A percentile compares a stretch with the other conserved stretches of the same genome.
These are phyloP conservation scores for Phaeosphaeriaceae sp. DNA, from an alignment of 2,329 filamentous ascomycete genomes.

Conservation along the genomic window DNA sequence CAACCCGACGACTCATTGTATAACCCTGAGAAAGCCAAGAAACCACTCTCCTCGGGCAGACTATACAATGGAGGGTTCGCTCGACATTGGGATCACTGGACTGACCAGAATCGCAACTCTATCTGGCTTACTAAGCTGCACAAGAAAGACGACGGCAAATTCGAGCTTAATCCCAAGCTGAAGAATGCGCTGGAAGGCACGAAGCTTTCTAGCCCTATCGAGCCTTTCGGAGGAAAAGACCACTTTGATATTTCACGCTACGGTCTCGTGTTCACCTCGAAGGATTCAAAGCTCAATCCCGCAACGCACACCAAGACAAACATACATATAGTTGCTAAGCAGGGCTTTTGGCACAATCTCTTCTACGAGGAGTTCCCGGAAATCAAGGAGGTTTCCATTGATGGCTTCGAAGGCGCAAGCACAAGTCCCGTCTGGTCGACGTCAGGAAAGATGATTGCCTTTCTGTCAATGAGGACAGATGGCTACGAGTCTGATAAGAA, in stretches of 20 bases:
- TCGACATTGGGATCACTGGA: constrained; percentile 83
- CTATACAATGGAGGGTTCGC: constrained; percentile 79
- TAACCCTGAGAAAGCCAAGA: constrained; percentile 67
- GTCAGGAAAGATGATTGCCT: constrained; percentile 73
- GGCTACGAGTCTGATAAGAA: constrained; percentile 85
- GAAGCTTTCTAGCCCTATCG: constrained; percentile 70
- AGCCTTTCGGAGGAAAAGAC: constrained; percentile 78
- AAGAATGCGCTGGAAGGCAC: constrained; percentile 69
- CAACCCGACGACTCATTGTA: constrained; percentile 73
- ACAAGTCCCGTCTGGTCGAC: constrained; percentile 75
- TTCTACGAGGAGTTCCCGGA: constrained; percentile 15
- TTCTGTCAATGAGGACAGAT: constrained; percentile 77
- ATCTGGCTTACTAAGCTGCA: constrained; percentile 74
- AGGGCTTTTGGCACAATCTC: constrained; percentile 58
- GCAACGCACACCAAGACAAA: constrained; percentile 83
- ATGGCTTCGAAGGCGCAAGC: constrained; percentile 69
- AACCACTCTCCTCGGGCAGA: constrained; percentile 68
- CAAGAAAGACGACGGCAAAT: constrained; percentile 33
- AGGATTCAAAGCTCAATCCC: constrained; percentile 73
- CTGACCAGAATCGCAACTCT: constrained; percentile 71
- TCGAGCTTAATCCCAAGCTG: constrained; percentile 53
- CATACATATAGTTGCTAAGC: constrained; percentile 71
- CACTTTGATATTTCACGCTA: constrained; percentile 77
- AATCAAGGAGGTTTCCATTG: constrained; percentile 64
- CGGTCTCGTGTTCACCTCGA: constrained; percentile 76